Evolutionary conservation across 306 rosid genomes (phyloP).

Genomic region (Sicyos edulis): DNA sequence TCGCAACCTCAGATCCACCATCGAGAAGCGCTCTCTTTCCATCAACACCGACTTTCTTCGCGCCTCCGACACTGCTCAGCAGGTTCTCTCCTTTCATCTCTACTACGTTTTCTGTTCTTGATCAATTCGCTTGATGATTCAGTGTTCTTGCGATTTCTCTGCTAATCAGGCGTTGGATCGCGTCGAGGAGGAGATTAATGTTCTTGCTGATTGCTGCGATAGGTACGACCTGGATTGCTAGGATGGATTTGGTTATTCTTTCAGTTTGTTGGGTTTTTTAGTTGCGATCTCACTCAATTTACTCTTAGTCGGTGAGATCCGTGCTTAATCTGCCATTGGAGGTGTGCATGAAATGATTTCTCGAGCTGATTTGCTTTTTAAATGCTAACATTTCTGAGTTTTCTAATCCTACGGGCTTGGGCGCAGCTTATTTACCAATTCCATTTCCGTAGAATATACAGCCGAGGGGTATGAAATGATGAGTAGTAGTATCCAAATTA

Average conservation of each 20-base stretch:
- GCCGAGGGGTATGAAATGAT: background rate
- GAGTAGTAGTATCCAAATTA: background rate
- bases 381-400: too few species aligned
- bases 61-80: constrained; percentile 65
- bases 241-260: background rate
- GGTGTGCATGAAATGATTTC: background rate
- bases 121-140: background rate
- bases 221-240: constrained; percentile 31
- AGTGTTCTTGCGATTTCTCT: background rate
- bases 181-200: constrained; percentile 69
- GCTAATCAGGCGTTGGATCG: constrained; percentile 53
- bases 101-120: background rate
- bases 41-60: constrained; percentile 66
- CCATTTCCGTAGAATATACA: background rate
- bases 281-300: constrained; percentile 3
- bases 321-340: background rate
- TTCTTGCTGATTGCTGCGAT: constrained; percentile 75
- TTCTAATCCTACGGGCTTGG: background rate
- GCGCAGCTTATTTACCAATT: background rate
- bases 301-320: background rate
- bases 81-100: constrained; percentile 21
- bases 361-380: background rate
- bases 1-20: constrained; percentile 83
- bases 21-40: constrained; percentile 78
- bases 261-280: background rate